Evolutionary conservation across 805 yeast genomes (phyloP).

Genomic region (Wickerhamomyces mucosus): DNA sequence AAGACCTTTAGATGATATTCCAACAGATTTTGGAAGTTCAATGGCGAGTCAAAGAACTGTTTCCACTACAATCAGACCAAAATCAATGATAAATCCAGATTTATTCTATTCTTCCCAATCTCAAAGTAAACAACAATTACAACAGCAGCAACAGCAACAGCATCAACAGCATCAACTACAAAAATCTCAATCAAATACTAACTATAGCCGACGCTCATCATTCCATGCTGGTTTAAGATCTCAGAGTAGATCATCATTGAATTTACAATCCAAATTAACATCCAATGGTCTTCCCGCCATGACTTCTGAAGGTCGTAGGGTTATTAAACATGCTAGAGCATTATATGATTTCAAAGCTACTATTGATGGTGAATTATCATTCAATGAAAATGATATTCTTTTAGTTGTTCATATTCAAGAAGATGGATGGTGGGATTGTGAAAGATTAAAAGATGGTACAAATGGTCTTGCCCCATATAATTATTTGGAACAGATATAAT

Average conservation of each 20-base stretch:
- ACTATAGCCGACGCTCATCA: constrained; percentile 18
- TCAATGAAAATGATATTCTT: constrained; percentile 47
- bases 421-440: constrained; percentile 74
- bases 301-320: constrained; percentile 45
- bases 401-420: constrained; percentile 48
- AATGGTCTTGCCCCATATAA: constrained; percentile 59
- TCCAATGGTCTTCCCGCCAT: constrained; percentile 32
- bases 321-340: constrained; percentile 43
- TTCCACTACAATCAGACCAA: constrained; percentile 19
- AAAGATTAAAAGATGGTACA: constrained; percentile 30
- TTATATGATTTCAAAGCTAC: constrained; percentile 49
- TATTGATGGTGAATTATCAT: constrained; percentile 50
- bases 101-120: not conserved
- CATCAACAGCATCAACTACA: no score
- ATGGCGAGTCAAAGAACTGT: constrained; percentile 12
- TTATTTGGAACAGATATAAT: constrained; percentile 25
- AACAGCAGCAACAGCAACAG: no score
- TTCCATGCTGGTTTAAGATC: constrained; percentile 20
- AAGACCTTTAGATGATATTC: constrained; percentile 1
- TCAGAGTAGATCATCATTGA: constrained; percentile 16
- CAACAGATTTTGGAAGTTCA: constrained; percentile 12
- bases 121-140: constrained; percentile 6
- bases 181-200: no score
- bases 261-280: constrained; percentile 17
- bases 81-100: constrained; percentile 16